Conservation (phyloP, 1,284 basidiomycete genomes). For the Cryptococcus sp. region DNA sequence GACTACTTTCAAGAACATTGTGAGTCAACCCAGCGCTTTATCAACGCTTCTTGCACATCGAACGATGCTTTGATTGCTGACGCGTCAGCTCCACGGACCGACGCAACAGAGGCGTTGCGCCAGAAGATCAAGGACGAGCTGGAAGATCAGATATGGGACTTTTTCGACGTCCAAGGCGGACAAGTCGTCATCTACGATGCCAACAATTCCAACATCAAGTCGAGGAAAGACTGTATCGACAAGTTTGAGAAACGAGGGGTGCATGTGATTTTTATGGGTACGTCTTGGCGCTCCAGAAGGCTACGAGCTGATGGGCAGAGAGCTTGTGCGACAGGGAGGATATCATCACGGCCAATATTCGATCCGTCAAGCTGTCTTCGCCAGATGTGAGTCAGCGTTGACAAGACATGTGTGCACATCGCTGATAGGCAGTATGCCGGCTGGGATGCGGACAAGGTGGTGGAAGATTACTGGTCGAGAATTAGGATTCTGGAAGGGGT, state of each 20-base stretch:
- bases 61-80: not conserved
- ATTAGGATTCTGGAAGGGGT: constrained; percentile 80
- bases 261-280: constrained; percentile 89
- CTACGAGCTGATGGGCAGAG: constrained; percentile 51
- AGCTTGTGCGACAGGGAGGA: constrained; percentile 81
- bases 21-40: constrained; percentile 49
- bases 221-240: constrained; percentile 67
- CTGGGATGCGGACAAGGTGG: constrained; percentile 87
- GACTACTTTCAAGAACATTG: constrained; percentile 82
- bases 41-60: not conserved
- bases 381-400: constrained; percentile 71
- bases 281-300: constrained; percentile 29
- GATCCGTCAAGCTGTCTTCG: constrained; percentile 95
- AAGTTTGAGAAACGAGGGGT: constrained; percentile 77
- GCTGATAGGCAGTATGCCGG: constrained; percentile 64
- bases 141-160: constrained; percentile 82
- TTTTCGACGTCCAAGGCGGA: constrained; percentile 68
- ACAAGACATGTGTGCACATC: not conserved
- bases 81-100: constrained; percentile 62
- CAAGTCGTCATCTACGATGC: constrained; percentile 99
- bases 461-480: constrained; percentile 84
- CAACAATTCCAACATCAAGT: constrained; percentile 78
- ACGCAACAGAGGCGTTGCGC: constrained; percentile 71
- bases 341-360: constrained; percentile 89
- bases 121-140: constrained; percentile 70